Evolutionary conservation across 192 early-diverging fungal species (phyloP).

Genomic region (Coemansia sp.): DNA sequence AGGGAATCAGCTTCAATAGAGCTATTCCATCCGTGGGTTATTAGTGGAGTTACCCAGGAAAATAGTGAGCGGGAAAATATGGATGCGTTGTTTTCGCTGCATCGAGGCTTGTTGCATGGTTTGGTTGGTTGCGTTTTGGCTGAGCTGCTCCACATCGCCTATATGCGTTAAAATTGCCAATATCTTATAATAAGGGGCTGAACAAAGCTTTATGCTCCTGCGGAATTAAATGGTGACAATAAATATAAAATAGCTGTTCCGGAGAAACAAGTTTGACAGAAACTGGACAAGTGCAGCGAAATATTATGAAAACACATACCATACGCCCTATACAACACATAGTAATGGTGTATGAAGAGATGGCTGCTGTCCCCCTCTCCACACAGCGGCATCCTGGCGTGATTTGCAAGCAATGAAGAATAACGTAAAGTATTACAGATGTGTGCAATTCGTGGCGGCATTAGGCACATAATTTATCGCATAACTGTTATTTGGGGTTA

Average conservation of each 20-base stretch:
- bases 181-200: not conserved
- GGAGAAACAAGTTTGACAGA: not conserved
- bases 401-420: not conserved
- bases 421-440: not conserved
- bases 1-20: conserved; percentile 30
- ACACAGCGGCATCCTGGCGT: not conserved
- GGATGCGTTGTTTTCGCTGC: conserved; percentile 36
- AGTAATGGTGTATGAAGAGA: not conserved
- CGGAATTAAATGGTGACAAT: not conserved
- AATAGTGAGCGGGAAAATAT: conserved; percentile 44
- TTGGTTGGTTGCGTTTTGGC: not conserved
- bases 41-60: conserved; percentile 46
- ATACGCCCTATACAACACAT: not conserved
- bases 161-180: not conserved
- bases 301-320: not conserved
- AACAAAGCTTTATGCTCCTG: not conserved
- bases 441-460: conserved; percentile 1
- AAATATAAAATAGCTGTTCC: not conserved
- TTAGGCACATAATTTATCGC: not conserved
- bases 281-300: not conserved
- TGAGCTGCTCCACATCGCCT: not conserved
- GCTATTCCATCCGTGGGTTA: conserved; percentile 35
- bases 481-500: not conserved
- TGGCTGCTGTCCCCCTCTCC: not conserved
- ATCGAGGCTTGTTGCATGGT: not conserved